Percentiles rank a stretch among this genome's conserved stretches.
Conservation (phyloP, 805 yeast species). For the Saccharomycopsis sp. region DNA sequence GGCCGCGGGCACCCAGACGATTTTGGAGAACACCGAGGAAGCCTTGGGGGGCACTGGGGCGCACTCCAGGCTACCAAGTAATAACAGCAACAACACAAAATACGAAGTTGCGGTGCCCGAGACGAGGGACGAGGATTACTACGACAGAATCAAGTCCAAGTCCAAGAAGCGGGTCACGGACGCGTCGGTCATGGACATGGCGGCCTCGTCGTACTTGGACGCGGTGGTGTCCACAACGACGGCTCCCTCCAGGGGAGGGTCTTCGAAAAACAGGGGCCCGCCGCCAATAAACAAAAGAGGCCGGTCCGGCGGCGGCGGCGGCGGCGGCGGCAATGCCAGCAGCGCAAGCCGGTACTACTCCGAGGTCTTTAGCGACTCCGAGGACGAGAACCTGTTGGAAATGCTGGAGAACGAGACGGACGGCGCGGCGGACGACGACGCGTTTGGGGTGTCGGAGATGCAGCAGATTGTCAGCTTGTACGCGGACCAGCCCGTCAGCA, state of each 20-base stretch:
- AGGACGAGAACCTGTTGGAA: constrained; percentile 22
- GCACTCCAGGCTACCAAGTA: constrained; percentile 31
- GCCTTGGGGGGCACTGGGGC: constrained; percentile 68
- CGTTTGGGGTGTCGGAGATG: constrained; percentile 22
- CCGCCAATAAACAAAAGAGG: background rate
- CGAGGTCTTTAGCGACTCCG: constrained; percentile 24
- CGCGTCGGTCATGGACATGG: constrained; percentile 2
- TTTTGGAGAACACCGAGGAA: constrained; percentile 73
- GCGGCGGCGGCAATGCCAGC: background rate
- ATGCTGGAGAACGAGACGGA: constrained; percentile 11
- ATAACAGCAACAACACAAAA: constrained; percentile 13
- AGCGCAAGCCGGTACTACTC: constrained; percentile 13
- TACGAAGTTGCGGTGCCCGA: constrained; percentile 2
- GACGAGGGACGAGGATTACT: constrained; percentile 3
- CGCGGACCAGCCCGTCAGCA: constrained; percentile 71
- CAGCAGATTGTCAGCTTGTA: constrained; percentile 56
- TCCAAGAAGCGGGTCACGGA: constrained; percentile 11
- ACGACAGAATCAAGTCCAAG: constrained; percentile 11
- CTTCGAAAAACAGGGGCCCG: background rate
- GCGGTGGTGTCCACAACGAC: constrained; percentile 1
- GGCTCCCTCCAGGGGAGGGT: background rate
- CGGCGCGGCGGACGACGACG: constrained; percentile 17
- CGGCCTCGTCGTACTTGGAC: constrained; percentile 1
- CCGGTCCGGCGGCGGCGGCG: constrained; percentile 1
- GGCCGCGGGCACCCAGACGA: constrained; percentile 80